Evolutionary conservation across 345 rosid genomes (phyloP), one percentile per base, ranked within the genome.

Genomic region (Mercurialis annua): DNA sequence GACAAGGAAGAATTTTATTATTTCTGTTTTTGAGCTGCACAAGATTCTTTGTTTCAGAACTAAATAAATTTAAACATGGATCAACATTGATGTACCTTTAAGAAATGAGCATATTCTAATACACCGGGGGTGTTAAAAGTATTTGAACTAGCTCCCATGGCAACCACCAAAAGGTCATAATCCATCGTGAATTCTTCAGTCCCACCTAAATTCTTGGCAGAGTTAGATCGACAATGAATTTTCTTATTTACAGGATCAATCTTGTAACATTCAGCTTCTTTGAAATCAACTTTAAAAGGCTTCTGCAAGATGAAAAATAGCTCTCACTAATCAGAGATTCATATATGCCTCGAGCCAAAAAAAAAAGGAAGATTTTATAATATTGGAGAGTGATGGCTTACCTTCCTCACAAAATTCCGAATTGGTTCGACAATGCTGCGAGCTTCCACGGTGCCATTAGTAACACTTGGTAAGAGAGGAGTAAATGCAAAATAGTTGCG

Each of bases 61-160:
- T 18, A 31, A 47, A 15, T 6, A 29, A 6, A 15, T 21, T 3
- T 9, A 47, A n/a, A 2, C 56, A 52, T 23, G 1, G 30, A 52
- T 20, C 26, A 26, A 52, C 24, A 11, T 16, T 14, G 10, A 33
- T 11, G 17, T 59, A 84, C 92, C 85, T 92, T 92, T 10, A 92
- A 72, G 71, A 89, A 92, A 30, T 81, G 80, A 4, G 90, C 85
- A 72, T 87, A 61, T 60, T 92, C 89, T 63, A 76, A 81, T 21
- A 89, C 98, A 57, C 98, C 91, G 30, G 96, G 93, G 6, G 92
- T 89, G 74, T 83, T 87, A 74, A 92, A 89, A 33, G 98, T 92
- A 70, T 87, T 92, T 9, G 86, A 70, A 51, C 76, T 77, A 51
- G 93, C 98, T 65, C 93, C 98, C 52, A 86, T 81, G 20, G 89